Conservation (phyloP, 169 alveolate genomes). For the Plasmodium vinckei region DNA sequence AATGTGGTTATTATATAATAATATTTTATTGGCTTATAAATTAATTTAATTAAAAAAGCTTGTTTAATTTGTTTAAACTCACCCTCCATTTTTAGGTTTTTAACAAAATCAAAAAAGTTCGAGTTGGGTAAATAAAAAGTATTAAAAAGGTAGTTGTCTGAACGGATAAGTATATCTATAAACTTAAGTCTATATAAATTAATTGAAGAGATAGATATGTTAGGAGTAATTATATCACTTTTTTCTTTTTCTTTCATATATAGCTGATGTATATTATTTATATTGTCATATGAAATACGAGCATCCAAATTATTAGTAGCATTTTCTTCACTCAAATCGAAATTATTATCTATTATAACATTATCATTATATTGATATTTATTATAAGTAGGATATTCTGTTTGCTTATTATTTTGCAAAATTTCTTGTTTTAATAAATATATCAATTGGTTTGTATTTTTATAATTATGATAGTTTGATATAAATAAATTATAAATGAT, state of each 20-base stretch:
- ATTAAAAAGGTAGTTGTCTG: conserved; percentile 58
- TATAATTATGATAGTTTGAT: conserved; percentile 46
- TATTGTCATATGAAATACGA: conserved; percentile 54
- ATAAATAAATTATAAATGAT: conserved; percentile 50
- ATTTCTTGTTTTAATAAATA: conserved; percentile 40
- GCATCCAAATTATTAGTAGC: neutral
- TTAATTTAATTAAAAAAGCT: no score
- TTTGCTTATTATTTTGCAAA: neutral
- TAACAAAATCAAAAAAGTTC: conserved; percentile 44
- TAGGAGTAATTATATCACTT: neutral
- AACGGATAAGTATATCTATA: conserved; percentile 34
- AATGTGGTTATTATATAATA: neutral
- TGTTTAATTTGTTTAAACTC: neutral
- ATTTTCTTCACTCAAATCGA: neutral
- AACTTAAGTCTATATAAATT: conserved; percentile 55
- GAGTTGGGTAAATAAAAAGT: conserved; percentile 29
- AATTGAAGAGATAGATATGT: conserved; percentile 10
- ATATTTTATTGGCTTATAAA: no score
- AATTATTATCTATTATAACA: conserved; percentile 32
- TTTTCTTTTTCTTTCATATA: conserved; percentile 26
- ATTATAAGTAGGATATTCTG: conserved; percentile 42
- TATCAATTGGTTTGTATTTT: conserved; percentile 48
- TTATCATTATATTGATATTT: conserved; percentile 55
- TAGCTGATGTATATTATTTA: conserved; percentile 38
- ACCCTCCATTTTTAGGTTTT: conserved; percentile 32